Conservation (phyloP, 148 eudicot genomes). For the Silene conica region DNA sequence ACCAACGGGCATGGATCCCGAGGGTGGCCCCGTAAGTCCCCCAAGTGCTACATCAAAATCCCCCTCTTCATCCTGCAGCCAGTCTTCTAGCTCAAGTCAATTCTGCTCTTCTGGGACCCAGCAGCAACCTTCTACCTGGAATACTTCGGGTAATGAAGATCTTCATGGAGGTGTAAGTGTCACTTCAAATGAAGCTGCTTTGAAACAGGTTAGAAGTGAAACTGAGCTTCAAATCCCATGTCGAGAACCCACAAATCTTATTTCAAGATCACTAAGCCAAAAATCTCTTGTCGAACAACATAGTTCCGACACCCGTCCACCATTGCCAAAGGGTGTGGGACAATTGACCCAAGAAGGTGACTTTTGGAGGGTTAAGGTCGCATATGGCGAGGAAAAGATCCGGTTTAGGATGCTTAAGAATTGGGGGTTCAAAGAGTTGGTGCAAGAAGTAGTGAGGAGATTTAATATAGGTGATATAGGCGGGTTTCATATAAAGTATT, state of each 20-base stretch:
- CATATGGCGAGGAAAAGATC: slow-evolving; percentile 67
- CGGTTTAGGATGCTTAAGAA: slow-evolving; percentile 54
- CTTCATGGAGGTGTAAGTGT: slow-evolving; percentile 29
- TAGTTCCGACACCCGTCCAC: slow-evolving; percentile 28
- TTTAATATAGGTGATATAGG: slow-evolving; percentile 54
- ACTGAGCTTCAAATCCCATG: slow-evolving; percentile 40
- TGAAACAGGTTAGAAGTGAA: slow-evolving; percentile 59
- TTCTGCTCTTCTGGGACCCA: slow-evolving; percentile 63
- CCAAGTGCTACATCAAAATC: slow-evolving; percentile 47
- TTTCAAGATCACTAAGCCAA: slow-evolving; percentile 52
- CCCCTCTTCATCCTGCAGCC: slow-evolving; percentile 66
- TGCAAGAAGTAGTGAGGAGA: slow-evolving; percentile 56
- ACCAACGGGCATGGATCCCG: slow-evolving; percentile 30
- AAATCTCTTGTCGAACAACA: slow-evolving; percentile 34
- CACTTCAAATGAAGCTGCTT: slow-evolving; percentile 23
- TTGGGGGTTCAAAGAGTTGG: slow-evolving; percentile 52
- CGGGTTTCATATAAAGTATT: slow-evolving; percentile 69
- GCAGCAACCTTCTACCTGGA: slow-evolving; percentile 34
- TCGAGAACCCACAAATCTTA: slow-evolving; percentile 29
- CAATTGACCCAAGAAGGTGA: slow-evolving; percentile 29
- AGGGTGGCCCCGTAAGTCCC: slow-evolving; percentile 28
- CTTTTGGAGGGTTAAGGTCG: slow-evolving; percentile 54
- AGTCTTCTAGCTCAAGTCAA: slow-evolving; percentile 67
- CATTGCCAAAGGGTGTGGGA: slow-evolving; percentile 24
- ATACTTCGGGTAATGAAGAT: slow-evolving; percentile 33